Conservation (phyloP, 1,284 basidiomycete species). For the Cutaneotrichosporon spelunceum region DNA sequence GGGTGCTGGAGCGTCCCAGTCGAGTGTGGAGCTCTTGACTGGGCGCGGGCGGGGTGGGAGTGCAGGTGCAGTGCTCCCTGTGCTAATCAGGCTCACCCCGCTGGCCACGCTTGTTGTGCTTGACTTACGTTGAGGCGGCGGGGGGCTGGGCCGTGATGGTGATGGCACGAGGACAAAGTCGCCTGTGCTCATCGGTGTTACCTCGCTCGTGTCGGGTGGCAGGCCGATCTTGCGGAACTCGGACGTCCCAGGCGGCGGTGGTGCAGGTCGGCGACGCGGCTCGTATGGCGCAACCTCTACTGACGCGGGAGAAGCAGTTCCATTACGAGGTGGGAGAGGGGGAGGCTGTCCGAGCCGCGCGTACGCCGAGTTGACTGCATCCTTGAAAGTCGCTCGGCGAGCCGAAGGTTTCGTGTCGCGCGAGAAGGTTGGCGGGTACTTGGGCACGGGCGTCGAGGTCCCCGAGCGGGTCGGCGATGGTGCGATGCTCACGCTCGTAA, state of each 20-base stretch:
- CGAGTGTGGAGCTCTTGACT: slow-evolving; percentile 12
- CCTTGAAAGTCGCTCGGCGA: background rate
- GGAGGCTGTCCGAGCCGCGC: slow-evolving; percentile 19
- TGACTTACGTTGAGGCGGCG: slow-evolving; percentile 6
- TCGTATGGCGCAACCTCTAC: slow-evolving; percentile 11
- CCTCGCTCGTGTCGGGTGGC: slow-evolving; percentile 8
- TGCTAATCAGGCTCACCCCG: background rate
- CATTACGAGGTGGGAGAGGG: slow-evolving; percentile 21
- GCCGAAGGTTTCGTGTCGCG: slow-evolving; percentile 15
- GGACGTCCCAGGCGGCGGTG: slow-evolving; percentile 17
- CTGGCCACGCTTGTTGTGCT: background rate
- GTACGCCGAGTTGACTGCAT: slow-evolving; percentile 15
- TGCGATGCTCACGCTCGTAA: slow-evolving; percentile 17
- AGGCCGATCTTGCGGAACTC: slow-evolving; percentile 22
- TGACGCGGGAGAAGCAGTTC: slow-evolving; percentile 10
- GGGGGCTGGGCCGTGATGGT: slow-evolving; percentile 9
- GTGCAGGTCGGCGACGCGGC: slow-evolving; percentile 12
- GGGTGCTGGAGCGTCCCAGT: slow-evolving; percentile 19
- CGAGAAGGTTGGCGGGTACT: slow-evolving; percentile 17
- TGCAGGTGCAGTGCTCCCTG: slow-evolving; percentile 1
- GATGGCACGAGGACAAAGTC: slow-evolving; percentile 43
- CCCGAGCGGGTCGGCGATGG: slow-evolving; percentile 13
- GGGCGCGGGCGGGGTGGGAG: slow-evolving; percentile 1
- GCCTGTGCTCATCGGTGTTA: slow-evolving; percentile 42
- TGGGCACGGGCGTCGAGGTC: slow-evolving; percentile 6